Percentiles rank a stretch among this genome's conserved stretches.
These are phyloP conservation scores for Melastoma malabathricum DNA, from an alignment of 345 rosid species.

Conservation along the genomic window DNA sequence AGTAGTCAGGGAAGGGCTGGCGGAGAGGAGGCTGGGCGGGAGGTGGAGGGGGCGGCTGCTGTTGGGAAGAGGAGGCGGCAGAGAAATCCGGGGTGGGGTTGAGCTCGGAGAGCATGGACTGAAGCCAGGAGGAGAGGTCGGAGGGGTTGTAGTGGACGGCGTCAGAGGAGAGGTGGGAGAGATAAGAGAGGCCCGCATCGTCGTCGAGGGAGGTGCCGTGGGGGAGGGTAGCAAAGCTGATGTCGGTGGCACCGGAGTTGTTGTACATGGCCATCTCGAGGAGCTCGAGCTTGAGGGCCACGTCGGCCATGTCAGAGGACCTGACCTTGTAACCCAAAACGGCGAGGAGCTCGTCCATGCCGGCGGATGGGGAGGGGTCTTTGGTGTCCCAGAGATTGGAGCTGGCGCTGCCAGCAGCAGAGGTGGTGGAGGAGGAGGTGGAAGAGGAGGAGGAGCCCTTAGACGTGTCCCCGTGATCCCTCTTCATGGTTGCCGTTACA, in stretches of 20 bases:
- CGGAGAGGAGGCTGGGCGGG: constrained; percentile 2
- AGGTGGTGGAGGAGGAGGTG: constrained; percentile 2
- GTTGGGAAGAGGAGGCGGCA: constrained; percentile 16
- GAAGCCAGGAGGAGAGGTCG: constrained; percentile 60
- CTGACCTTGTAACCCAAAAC: constrained; percentile 74
- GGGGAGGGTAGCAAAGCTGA: constrained; percentile 26
- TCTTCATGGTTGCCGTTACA: constrained; percentile 27
- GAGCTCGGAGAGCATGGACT: constrained; percentile 55
- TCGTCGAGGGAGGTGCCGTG: constrained; percentile 43
- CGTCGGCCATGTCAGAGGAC: constrained; percentile 78
- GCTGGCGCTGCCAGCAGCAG: constrained; percentile 19
- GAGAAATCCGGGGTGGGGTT: constrained; percentile 14
- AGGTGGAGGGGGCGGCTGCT: not conserved
- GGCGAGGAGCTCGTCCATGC: constrained; percentile 78
- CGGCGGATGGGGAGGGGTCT: constrained; percentile 22
- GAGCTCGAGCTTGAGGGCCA: constrained; percentile 79
- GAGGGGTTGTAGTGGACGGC: constrained; percentile 63
- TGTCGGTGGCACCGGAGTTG: constrained; percentile 46
- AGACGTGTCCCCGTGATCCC: constrained; percentile 26
- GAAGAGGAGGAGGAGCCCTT: constrained; percentile 11
- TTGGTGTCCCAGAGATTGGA: constrained; percentile 21
- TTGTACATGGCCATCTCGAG: constrained; percentile 61
- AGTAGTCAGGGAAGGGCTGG: constrained; percentile 21
- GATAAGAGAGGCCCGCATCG: constrained; percentile 61
- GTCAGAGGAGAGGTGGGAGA: constrained; percentile 23